Evolutionary conservation across 495 filamentous ascomycete species (phyloP).

Genomic region (Penicillium lagena): DNA sequence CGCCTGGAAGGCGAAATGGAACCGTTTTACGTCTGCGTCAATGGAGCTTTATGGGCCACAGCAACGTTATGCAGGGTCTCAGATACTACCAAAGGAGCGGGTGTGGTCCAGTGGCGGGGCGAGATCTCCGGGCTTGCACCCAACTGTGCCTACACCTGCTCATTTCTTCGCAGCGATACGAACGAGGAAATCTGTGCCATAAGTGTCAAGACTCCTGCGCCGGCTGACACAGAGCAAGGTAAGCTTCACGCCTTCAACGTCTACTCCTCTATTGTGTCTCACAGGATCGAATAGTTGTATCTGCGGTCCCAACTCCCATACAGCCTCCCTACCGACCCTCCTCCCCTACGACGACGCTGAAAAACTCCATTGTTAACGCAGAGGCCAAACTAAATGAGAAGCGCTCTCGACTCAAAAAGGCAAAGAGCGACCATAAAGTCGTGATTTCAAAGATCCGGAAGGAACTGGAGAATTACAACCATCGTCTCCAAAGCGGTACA

Average conservation of each 20-base stretch:
- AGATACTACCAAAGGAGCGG: conserved; percentile 47
- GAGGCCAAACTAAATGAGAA: conserved; percentile 74
- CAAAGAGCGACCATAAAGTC: conserved; percentile 73
- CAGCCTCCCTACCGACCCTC: conserved; percentile 66
- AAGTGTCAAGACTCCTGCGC: conserved; percentile 71
- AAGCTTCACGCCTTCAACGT: conserved; percentile 7
- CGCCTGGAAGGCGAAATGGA: conserved; percentile 46
- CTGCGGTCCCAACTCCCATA: conserved; percentile 33
- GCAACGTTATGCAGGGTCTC: conserved; percentile 57
- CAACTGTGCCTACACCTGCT: conserved; percentile 75
- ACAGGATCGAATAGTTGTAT: conserved; percentile 24
- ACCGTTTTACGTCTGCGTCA: conserved; percentile 84
- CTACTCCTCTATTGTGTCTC: not conserved
- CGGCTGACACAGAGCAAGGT: conserved; percentile 62
- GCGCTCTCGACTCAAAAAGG: conserved; percentile 65
- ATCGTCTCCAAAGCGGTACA: conserved; percentile 64
- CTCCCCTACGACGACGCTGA: conserved; percentile 84
- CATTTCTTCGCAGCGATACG: conserved; percentile 72
- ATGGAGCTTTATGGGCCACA: conserved; percentile 83
- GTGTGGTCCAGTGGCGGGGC: conserved; percentile 57
- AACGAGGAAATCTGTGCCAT: conserved; percentile 68
- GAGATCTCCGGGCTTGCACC: conserved; percentile 87
- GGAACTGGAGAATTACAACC: conserved; percentile 70
- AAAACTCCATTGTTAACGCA: conserved; percentile 75
- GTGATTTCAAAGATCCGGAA: conserved; percentile 63